These are phyloP conservation scores for Cladosporium sp. DNA, from an alignment of 2,329 filamentous ascomycete species.

Conservation along the genomic window DNA sequence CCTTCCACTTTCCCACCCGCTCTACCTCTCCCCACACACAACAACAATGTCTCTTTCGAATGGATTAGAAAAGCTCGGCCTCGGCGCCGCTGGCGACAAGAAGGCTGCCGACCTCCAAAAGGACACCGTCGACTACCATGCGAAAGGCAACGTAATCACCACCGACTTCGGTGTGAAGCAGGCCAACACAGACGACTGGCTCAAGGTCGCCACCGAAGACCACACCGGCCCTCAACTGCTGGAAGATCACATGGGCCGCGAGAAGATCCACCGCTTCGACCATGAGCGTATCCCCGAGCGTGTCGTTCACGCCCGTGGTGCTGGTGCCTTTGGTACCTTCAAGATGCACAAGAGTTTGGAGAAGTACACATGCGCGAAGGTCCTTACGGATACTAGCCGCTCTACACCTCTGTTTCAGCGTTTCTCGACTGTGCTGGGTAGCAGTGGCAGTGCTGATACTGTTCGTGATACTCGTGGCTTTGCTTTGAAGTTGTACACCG, in stretches of 20 bases:
- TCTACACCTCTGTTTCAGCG: conserved; percentile 69
- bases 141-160: conserved; percentile 62
- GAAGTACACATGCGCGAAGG: conserved; percentile 63
- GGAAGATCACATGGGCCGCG: conserved; percentile 70
- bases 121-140: conserved; percentile 59
- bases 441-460: conserved; percentile 74
- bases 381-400: conserved; percentile 68
- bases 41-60: conserved; percentile 21
- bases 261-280: conserved; percentile 78
- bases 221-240: conserved; percentile 67
- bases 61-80: conserved; percentile 33
- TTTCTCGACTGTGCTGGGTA: conserved; percentile 78
- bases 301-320: conserved; percentile 66
- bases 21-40: not conserved
- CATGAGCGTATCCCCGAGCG: conserved; percentile 70
- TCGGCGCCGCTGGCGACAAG: conserved; percentile 36
- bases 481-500: conserved; percentile 74
- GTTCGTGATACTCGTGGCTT: conserved; percentile 83
- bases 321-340: conserved; percentile 67
- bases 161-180: conserved; percentile 77
- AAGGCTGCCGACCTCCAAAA: conserved; percentile 64
- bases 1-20: not conserved
- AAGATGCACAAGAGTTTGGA: conserved; percentile 63
- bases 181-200: conserved; percentile 74
- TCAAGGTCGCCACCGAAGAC: conserved; percentile 63